phyloP scores from a whole-genome alignment of 805 yeast genomes.

The Kodamaea hsintzibuensis region DNA sequence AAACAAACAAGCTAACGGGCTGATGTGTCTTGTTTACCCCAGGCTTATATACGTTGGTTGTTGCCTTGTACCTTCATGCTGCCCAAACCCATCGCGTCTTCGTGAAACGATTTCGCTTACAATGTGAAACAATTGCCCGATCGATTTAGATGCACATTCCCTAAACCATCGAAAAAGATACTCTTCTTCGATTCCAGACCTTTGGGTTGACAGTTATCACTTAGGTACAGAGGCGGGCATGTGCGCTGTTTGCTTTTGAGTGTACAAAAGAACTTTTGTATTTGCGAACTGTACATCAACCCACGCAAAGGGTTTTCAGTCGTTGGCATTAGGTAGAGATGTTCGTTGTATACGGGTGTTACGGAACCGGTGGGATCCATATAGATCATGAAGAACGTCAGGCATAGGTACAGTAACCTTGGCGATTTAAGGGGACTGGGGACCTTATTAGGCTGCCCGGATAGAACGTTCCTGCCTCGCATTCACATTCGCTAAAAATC shows the following conservation, averaged over 20 bases:
- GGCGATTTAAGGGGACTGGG: too few species aligned
- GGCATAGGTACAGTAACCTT: too few species aligned
- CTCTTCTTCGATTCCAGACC: conserved; percentile 2
- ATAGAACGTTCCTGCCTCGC: too few species aligned
- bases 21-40: not conserved
- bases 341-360: too few species aligned
- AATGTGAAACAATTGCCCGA: conserved; percentile 1
- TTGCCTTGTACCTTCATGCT: not conserved
- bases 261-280: not conserved
- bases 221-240: conserved; percentile 1
- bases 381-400: too few species aligned
- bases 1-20: not conserved
- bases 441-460: too few species aligned
- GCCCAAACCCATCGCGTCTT: not conserved
- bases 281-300: not conserved
- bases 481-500: not conserved
- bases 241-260: not conserved
- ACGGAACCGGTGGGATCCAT: too few species aligned
- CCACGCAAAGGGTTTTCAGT: too few species aligned
- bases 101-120: not conserved
- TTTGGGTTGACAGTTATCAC: conserved; percentile 3
- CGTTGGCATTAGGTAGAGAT: too few species aligned
- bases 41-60: not conserved
- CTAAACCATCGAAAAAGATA: not conserved
- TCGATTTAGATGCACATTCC: not conserved